Base-by-base conservation (phyloP, 108 stramenopile genomes). In the Nitzschia palea region DNA sequence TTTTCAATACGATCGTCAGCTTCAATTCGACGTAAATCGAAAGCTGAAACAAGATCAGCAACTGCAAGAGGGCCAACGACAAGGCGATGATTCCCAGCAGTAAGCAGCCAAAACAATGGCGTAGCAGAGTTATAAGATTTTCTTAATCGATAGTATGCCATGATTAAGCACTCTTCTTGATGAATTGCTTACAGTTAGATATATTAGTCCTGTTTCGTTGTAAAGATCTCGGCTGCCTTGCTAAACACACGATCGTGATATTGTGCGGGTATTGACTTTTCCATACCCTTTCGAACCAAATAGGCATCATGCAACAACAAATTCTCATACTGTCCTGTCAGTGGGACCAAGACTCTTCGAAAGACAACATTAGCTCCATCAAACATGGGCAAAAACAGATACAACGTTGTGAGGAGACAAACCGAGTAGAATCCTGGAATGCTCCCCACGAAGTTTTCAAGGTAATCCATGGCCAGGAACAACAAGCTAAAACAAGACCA, bases 401-500 rank as follows among this genome's bases (percentile, higher is more conserved):
- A 83, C 8, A 79, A 43, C 1, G 67, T 79, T 10, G 74, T 66
- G 6, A 62, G 29, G 32, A 83, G 34, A 45, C 70, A 72, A 15
- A 80, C 15, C 22, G 50, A 58, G 76, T 83, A 83, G 42, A 83
- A 76, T 47, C 82, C 82, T n/a, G 52, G 71, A 59, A 83, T 76
- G 33, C 44, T 37, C 1, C 81, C 81, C 22, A 62, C 23, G 28
- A 74, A 80, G 34, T 69, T 77, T 53, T 83, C 82, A 26, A 78
- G 64, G 29, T 70, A 77, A 54, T 76, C 74, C 82, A 83, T 83
- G 17, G 52, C 55, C 27, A 80, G 25, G 48, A 71, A 80, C 1
- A 83, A 69, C 5, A 77, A 12, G 37, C 65, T 63, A 56, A 73
- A 83, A 30, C 78, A 76, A 6, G 58, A 45, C 82, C 82, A 83